Base-by-base conservation (phyloP, 495 filamentous ascomycete species). In the Aspergillus haitiensis region DNA sequence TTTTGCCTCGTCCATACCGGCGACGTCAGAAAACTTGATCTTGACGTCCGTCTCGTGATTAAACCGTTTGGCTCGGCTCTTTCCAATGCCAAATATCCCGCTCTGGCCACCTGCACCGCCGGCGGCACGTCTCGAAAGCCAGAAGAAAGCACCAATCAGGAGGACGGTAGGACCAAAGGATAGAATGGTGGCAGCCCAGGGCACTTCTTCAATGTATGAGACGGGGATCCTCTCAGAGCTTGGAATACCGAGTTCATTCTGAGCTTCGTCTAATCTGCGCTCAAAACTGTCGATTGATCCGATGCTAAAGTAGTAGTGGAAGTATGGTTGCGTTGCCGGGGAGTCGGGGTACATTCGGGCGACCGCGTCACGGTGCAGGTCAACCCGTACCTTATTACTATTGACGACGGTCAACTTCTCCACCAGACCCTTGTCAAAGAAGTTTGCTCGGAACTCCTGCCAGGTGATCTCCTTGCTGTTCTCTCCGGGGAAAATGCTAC, bases 1-100 rank as follows among this genome's bases (percentile, higher is more conserved):
- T 82, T 98, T 98, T 34, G 94, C 94, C 76, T 98, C 94, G 72
- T 98, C 94, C 92, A 97, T 94, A 67, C 94, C 94, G 21, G 94
- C 94, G 44, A 98, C 94, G 72, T 98, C 94, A 54, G 92, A 82
- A 72, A 98, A 98, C 73, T 96, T 97, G 72, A 92, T 90, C 75
- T 93, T 96, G 78, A 98, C 82, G 62, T 95, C 90, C 4, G 90
- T 88, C 77, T 98, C 95, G 58, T 97, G 93, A 72, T 97, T 98
- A 78, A 98, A 98, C 57, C 87, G 87, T 78, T 96, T 98, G 37
- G 94, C 94, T 58, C 90, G 87, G 71, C 92, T 97, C 82, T 92
- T 93, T 53, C 92, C 88, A 68, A 98, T 96, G 42, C 93, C 92
- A 67, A 98, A 97, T 55, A 98, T 87, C 59, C 92, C 92, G 66